Conservation (phyloP, 768 basidiomycete species). For the Fistulinella prunicolor region DNA sequence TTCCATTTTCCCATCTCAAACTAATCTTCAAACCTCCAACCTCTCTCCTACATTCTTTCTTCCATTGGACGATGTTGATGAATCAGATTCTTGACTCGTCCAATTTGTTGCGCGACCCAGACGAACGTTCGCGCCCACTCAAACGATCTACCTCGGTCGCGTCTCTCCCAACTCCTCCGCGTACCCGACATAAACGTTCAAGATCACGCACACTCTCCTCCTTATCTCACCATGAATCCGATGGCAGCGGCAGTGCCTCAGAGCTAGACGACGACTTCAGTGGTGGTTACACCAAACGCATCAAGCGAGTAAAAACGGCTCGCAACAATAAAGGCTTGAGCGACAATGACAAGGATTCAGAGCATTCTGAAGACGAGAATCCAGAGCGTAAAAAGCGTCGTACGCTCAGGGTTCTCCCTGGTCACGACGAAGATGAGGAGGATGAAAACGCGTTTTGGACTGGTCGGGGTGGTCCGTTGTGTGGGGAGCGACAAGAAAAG, state of each 20-base stretch:
- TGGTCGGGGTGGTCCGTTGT: constrained; percentile 18
- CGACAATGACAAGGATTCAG: constrained; percentile 19
- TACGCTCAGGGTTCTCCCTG: constrained; percentile 31
- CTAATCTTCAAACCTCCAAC: not conserved
- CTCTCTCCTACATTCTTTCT: not conserved
- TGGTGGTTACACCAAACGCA: constrained; percentile 7
- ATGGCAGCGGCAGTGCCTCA: constrained; percentile 36
- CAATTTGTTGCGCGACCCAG: constrained; percentile 14
- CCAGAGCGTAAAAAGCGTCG: constrained; percentile 40
- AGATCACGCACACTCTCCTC: constrained; percentile 42
- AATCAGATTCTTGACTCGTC: constrained; percentile 36
- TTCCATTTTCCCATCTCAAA: not conserved
- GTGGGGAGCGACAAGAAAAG: constrained; percentile 6
- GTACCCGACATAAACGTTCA: constrained; percentile 51
- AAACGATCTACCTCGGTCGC: constrained; percentile 65
- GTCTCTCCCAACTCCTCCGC: constrained; percentile 65
- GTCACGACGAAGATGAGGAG: constrained; percentile 52
- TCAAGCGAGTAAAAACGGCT: constrained; percentile 15
- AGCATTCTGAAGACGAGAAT: constrained; percentile 16
- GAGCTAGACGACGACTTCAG: constrained; percentile 26
- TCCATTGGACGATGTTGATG: constrained; percentile 26
- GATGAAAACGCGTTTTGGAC: constrained; percentile 39
- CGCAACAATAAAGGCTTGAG: constrained; percentile 14
- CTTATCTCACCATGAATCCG: constrained; percentile 45
- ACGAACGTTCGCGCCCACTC: constrained; percentile 34